Percentiles rank a stretch among this genome's conserved stretches.
Evolutionary conservation across 306 rosid genomes (phyloP).

Genomic region (Dalbergia oliveri): DNA sequence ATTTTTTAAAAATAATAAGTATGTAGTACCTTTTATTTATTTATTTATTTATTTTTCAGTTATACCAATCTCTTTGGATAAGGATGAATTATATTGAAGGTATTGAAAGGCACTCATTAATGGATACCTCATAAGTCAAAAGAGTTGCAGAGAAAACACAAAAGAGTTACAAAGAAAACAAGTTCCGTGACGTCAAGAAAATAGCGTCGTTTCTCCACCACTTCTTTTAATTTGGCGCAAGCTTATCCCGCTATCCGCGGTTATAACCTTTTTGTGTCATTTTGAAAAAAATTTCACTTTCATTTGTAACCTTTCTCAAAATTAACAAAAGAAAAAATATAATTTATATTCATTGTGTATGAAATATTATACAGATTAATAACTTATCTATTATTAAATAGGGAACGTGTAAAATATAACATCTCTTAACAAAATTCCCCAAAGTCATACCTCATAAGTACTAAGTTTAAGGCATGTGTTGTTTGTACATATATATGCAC

Average conservation of each 20-base stretch:
- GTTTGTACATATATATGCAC: too few species aligned
- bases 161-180: not conserved
- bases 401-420: too few species aligned
- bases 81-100: not conserved
- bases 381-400: too few species aligned
- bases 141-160: not conserved
- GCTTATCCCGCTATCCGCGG: not conserved
- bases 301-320: too few species aligned
- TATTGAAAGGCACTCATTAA: not conserved
- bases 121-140: constrained; percentile 10
- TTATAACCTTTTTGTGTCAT: too few species aligned
- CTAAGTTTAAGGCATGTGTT: too few species aligned
- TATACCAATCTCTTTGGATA: not conserved
- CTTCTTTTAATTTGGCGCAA: constrained; percentile 3
- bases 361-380: fast-evolving
- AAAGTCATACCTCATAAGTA: too few species aligned
- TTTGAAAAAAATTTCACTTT: too few species aligned
- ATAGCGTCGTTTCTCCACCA: constrained; percentile 1
- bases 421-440: too few species aligned
- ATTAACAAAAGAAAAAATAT: too few species aligned
- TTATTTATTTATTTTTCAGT: not conserved
- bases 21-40: not conserved
- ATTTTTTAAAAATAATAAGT: not conserved
- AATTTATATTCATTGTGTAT: too few species aligned
- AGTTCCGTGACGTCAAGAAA: constrained; percentile 7